Base-by-base conservation (phyloP, 106 monocot genomes). In the Xerophyta viscosa region DNA sequence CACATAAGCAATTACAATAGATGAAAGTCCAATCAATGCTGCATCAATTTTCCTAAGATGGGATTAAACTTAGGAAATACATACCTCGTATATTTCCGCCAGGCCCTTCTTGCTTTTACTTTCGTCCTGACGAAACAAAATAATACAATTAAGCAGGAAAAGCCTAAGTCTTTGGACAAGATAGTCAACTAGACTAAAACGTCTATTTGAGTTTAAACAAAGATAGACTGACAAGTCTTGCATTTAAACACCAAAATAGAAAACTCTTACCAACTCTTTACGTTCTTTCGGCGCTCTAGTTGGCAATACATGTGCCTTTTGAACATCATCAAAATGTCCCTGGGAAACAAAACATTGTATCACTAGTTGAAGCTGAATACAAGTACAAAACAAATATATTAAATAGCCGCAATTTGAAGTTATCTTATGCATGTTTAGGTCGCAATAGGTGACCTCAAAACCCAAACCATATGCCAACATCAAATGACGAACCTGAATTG, bases 51-150 rank as follows among this genome's bases (percentile, higher is more conserved):
- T 15, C 10, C 3, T 3, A 14, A 26, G 25, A 58, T n/a, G 14
- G 20, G 28, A 24, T 13, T 17, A 15, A 25, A 33, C 20, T 27
- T 59, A 29, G 14, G 3, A 20, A 29, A 53, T 57, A 29, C 48
- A 19, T 19, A 90, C 96, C 96, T 98, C 89, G 52, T 98, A 98
- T 29, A 98, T 65, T 73, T 98, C 90, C 66, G 86, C 98, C 45
- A 90, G 82, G 0, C 89, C 86, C 60, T 90, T 90, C 58, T 86
- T 73, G 67, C 89, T 98, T 71, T 98, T 98, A 37, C 62, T 90
- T 53, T 98, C 89, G 63, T 98, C 96, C 96, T 98, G 82, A 33
- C 8, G 33, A 62, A 8, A 24, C 41, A 60, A 44, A 48, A 29
- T 15, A 0, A 41, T 3, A 25, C 26, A 11, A 19, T 57, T 70